These are phyloP conservation scores for Fusarium sp. DNA, from an alignment of 2,329 filamentous ascomycete species.

Conservation along the genomic window DNA sequence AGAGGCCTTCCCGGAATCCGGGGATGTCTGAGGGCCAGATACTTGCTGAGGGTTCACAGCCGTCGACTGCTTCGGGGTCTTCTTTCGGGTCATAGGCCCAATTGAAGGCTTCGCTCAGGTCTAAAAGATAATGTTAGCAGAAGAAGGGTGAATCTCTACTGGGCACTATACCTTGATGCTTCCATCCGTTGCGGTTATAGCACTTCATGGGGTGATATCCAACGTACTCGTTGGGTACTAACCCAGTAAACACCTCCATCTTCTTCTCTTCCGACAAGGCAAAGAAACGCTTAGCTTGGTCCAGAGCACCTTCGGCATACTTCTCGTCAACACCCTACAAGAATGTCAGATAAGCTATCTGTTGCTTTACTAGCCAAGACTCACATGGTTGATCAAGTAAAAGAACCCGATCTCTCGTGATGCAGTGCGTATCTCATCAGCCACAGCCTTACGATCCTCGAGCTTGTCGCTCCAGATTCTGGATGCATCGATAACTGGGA, in stretches of 20 bases:
- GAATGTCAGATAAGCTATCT: not conserved
- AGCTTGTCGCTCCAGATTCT: conserved; percentile 1
- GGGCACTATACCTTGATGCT: conserved; percentile 41
- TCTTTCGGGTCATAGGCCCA: not conserved
- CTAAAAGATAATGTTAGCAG: not conserved
- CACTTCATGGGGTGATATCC: conserved; percentile 53
- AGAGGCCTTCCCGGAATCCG: not conserved
- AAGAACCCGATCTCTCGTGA: conserved; percentile 2
- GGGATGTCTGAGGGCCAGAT: not conserved
- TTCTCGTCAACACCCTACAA: conserved; percentile 43
- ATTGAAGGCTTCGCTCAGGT: conserved; percentile 1
- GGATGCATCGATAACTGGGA: conserved; percentile 1
- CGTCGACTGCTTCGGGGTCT: not conserved
- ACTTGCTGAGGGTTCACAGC: not conserved
- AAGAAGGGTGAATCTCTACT: too few species aligned
- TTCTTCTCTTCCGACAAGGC: conserved; percentile 58
- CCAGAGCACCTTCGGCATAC: conserved; percentile 49
- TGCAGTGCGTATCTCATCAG: not conserved
- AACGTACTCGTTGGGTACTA: conserved; percentile 51
- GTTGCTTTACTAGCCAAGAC: not conserved
- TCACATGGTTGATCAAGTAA: not conserved
- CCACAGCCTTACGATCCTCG: not conserved
- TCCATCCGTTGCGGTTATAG: conserved; percentile 56
- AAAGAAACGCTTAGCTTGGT: conserved; percentile 58
- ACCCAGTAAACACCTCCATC: conserved; percentile 58